Evolutionary conservation across 305 asterid genomes (phyloP), one percentile per base, ranked within the genome.

Genomic region (Nicotiana rustica): DNA sequence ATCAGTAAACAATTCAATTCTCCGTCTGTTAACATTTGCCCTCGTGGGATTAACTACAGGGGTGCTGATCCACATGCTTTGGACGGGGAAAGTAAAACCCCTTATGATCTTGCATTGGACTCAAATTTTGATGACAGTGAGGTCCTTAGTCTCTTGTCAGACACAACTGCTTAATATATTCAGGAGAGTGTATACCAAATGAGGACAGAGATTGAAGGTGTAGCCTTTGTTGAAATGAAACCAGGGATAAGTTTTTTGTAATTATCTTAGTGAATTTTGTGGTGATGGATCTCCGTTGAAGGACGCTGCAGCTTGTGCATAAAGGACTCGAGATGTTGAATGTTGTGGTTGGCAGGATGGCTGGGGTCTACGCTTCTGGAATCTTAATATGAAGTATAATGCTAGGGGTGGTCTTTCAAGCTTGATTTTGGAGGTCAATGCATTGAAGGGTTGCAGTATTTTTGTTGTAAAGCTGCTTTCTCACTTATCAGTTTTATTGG

Each of bases 41-140:
- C 80, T 47, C 15, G 66, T 55, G 67, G 17, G 79, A 70, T 21
- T 77, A 29, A 65, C 79, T 86, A 85, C 92, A 96, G 99, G 93
- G 98, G 99, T 82, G 98, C 98, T 62, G 97, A 96, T 89, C 91
- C 92, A 17, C 94, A 88, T 80, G 94, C 93, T 36, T 83, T 90
- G 31, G 91, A 92, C 29, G 90, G 90, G 56, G 93, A 94, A 85
- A 97, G 96, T 71, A 96, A 88, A 85, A 87, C 90, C 31, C 90
- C 94, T 0, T 77, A 86, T 57, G 87, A 92, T 88, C 88, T 91
- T 61, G 97, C 96, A 2, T 29, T 92, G 83, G 97, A 93, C 83
- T 88, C 92, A 38, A 91, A 92, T 56, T 89, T 89, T 47, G 90
- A 89, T 4, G 98, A 96, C 73, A 77, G 77, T 36, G 98, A 96